Percentiles rank a stretch among this genome's conserved stretches.
These are phyloP conservation scores for Trichoderma gamsii DNA, from an alignment of 495 filamentous ascomycete species.

Conservation along the genomic window DNA sequence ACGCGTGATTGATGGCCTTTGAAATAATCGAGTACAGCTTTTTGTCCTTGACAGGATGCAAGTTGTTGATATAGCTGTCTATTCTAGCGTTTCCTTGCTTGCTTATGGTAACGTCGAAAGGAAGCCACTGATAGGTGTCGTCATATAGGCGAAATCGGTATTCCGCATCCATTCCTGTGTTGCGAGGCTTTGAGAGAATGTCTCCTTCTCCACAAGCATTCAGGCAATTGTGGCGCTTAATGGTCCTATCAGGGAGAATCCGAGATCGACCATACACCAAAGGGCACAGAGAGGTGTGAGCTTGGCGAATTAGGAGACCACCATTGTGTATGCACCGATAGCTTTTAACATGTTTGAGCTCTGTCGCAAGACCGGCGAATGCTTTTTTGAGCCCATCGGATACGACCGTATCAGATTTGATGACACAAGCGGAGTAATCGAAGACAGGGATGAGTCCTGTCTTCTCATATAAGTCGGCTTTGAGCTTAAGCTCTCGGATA, in stretches of 20 bases:
- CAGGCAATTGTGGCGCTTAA: neutral
- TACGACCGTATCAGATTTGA: neutral
- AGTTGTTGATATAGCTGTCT: slow-evolving; percentile 63
- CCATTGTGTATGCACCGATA: too few species aligned
- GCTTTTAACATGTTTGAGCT: too few species aligned
- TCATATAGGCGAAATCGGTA: neutral
- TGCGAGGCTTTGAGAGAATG: neutral
- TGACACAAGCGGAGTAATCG: neutral
- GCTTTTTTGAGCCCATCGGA: neutral
- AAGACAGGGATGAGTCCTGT: neutral
- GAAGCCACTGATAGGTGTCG: neutral
- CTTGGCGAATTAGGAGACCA: too few species aligned
- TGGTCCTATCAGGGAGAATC: neutral
- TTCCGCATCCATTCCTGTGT: neutral
- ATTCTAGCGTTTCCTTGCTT: slow-evolving; percentile 48
- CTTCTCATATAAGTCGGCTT: neutral
- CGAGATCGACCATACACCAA: neutral
- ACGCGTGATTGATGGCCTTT: slow-evolving; percentile 40
- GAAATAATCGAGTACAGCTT: slow-evolving; percentile 49
- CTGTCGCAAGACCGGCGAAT: neutral
- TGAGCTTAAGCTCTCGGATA: neutral
- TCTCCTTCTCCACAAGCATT: neutral
- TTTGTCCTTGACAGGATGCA: slow-evolving; percentile 44
- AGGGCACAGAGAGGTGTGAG: neutral
- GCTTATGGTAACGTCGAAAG: neutral